Percentiles rank a stretch among this genome's conserved stretches.
These are phyloP conservation scores for Cylindrotheca fusiformis DNA, from an alignment of 108 stramenopile genomes.

Conservation along the genomic window DNA sequence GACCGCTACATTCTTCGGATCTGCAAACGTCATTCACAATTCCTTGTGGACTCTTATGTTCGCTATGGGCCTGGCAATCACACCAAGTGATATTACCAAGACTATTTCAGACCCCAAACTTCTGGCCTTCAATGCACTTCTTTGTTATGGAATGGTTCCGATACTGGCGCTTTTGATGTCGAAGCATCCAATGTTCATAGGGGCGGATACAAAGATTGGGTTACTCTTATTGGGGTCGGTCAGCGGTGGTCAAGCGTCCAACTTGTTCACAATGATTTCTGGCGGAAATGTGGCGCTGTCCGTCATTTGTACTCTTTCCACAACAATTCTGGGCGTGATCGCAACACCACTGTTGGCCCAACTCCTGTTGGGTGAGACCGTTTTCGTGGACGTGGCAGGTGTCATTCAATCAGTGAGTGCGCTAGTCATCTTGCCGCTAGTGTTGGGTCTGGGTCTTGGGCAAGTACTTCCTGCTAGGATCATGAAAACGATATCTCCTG, in stretches of 20 bases:
- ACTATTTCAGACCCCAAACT: constrained; percentile 6
- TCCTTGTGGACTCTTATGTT: constrained; percentile 31
- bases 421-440: constrained; percentile 31
- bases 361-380: constrained; percentile 8
- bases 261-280: constrained; percentile 34
- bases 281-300: constrained; percentile 39
- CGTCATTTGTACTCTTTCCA: constrained; percentile 32
- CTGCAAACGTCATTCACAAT: constrained; percentile 11
- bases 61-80: constrained; percentile 31
- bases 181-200: not conserved
- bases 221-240: constrained; percentile 30
- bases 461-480: not conserved
- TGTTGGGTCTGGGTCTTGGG: constrained; percentile 12
- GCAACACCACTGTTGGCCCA: constrained; percentile 26
- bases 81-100: constrained; percentile 19
- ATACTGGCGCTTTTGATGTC: constrained; percentile 13
- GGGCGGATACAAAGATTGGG: constrained; percentile 3
- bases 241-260: constrained; percentile 43
- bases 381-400: constrained; percentile 15
- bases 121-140: constrained; percentile 16
- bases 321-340: constrained; percentile 31
- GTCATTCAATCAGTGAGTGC: constrained; percentile 22
- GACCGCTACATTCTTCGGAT: constrained; percentile 1
- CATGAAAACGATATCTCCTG: constrained; percentile 1
- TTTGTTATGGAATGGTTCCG: constrained; percentile 39